Percentiles rank a stretch among this genome's conserved stretches.
These are phyloP conservation scores for Leptodermis oblonga DNA, from an alignment of 257 asterid species.

Conservation along the genomic window DNA sequence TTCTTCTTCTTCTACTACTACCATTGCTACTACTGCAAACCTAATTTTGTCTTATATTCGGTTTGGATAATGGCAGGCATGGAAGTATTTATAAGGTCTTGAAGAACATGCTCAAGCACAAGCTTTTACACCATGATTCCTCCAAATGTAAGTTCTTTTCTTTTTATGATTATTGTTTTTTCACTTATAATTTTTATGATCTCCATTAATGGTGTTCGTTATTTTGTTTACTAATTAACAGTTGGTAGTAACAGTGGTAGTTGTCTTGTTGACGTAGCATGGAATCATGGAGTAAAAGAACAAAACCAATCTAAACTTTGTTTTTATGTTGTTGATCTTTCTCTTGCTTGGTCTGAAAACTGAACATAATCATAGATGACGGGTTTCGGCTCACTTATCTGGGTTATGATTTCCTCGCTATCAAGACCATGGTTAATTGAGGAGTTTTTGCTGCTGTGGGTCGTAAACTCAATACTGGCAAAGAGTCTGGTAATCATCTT, in stretches of 20 bases:
- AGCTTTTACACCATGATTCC: conserved; percentile 91
- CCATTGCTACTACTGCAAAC: background rate
- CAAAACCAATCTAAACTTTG: background rate
- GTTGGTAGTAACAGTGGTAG: no score
- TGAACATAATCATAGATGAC: conserved; percentile 55
- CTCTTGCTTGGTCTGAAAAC: background rate
- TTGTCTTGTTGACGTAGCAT: no score
- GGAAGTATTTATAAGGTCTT: conserved; percentile 95
- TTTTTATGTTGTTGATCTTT: no score
- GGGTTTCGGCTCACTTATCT: conserved; percentile 94
- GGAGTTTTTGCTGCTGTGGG: conserved; percentile 88
- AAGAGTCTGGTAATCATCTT: conserved; percentile 71
- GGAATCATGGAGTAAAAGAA: no score
- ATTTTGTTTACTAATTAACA: background rate
- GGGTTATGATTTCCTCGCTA: conserved; percentile 97
- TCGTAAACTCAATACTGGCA: conserved; percentile 92
- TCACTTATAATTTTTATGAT: background rate
- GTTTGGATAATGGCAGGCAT: conserved; percentile 41
- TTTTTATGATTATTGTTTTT: background rate
- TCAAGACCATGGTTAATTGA: conserved; percentile 87
- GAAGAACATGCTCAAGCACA: conserved; percentile 94
- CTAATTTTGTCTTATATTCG: background rate
- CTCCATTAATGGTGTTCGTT: background rate
- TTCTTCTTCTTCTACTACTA: background rate
- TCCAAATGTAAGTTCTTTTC: conserved; percentile 57